These are phyloP conservation scores for Pseudogymnoascus verrucosus DNA, from an alignment of 2,329 filamentous ascomycete genomes.

Conservation along the genomic window DNA sequence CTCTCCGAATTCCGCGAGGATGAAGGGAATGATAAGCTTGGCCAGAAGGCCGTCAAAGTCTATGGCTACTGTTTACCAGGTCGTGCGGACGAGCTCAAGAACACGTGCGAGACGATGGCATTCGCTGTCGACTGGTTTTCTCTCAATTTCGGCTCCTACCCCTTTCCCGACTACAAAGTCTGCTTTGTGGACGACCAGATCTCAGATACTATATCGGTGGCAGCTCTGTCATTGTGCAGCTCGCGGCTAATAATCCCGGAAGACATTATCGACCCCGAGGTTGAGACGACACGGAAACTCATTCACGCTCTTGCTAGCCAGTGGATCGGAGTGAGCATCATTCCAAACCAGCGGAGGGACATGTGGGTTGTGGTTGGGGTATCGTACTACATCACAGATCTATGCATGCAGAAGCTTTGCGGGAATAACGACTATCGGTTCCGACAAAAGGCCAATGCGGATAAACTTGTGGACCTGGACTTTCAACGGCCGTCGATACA, in stretches of 20 bases:
- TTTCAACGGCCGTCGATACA: slow-evolving; percentile 73
- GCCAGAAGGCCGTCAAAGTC: slow-evolving; percentile 78
- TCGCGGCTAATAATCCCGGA: slow-evolving; percentile 77
- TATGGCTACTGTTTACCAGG: slow-evolving; percentile 87
- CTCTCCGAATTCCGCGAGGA: slow-evolving; percentile 82
- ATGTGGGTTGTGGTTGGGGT: slow-evolving; percentile 86
- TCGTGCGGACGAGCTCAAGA: slow-evolving; percentile 71
- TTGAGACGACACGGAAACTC: slow-evolving; percentile 70
- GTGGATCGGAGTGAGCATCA: slow-evolving; percentile 90
- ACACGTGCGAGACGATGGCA: slow-evolving; percentile 79
- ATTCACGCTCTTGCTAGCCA: slow-evolving; percentile 82
- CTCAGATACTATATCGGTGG: slow-evolving; percentile 65
- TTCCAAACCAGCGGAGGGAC: slow-evolving; percentile 72
- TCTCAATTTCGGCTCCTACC: slow-evolving; percentile 80
- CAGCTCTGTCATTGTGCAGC: slow-evolving; percentile 81
- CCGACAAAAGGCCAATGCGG: slow-evolving; percentile 75
- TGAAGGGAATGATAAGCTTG: slow-evolving; percentile 85
- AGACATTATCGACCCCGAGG: slow-evolving; percentile 76
- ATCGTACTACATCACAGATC: slow-evolving; percentile 89
- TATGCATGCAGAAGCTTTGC: slow-evolving; percentile 82
- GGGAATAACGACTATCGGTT: slow-evolving; percentile 94
- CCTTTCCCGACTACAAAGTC: slow-evolving; percentile 85
- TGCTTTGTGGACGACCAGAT: slow-evolving; percentile 89
- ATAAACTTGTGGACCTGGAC: slow-evolving; percentile 74
- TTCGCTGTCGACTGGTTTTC: slow-evolving; percentile 87